phyloP scores from a whole-genome alignment of 495 filamentous ascomycete species.

The Penicillium samsonianum region DNA sequence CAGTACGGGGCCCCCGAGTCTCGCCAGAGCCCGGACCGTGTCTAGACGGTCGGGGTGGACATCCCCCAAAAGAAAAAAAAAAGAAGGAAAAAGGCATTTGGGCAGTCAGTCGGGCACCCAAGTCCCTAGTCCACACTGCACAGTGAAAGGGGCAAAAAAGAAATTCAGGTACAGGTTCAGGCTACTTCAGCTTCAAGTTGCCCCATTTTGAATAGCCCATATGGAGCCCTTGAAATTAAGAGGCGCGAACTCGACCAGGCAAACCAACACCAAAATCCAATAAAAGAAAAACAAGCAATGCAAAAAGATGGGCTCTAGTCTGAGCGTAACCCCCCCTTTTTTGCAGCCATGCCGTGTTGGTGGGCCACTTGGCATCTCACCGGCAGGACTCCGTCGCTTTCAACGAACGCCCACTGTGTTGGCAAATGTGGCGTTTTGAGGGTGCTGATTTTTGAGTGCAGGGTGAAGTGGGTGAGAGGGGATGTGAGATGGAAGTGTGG shows the following conservation, averaged over 20 bases:
- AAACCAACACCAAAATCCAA: not conserved
- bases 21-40: not conserved
- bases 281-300: conserved; percentile 20
- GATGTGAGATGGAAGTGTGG: not conserved
- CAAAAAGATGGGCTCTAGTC: conserved; percentile 9
- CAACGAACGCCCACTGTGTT: conserved; percentile 8
- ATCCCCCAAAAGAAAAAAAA: not conserved
- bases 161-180: not conserved
- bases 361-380: conserved; percentile 27
- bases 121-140: not conserved
- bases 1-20: not conserved
- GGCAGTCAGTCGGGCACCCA: conserved; percentile 14
- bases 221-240: conserved; percentile 21
- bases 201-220: conserved; percentile 6
- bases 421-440: conserved; percentile 7
- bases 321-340: conserved; percentile 19
- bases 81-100: not conserved
- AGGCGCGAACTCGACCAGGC: not conserved
- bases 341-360: conserved; percentile 26
- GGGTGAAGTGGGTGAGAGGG: not conserved
- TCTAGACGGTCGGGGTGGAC: not conserved
- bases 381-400: conserved; percentile 14
- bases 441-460: conserved; percentile 9
- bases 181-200: not conserved
- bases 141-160: not conserved